Percentiles rank a stretch among this genome's conserved stretches.
Evolutionary conservation across 495 filamentous ascomycete species (phyloP).

Genomic region (Neurospora sp.): DNA sequence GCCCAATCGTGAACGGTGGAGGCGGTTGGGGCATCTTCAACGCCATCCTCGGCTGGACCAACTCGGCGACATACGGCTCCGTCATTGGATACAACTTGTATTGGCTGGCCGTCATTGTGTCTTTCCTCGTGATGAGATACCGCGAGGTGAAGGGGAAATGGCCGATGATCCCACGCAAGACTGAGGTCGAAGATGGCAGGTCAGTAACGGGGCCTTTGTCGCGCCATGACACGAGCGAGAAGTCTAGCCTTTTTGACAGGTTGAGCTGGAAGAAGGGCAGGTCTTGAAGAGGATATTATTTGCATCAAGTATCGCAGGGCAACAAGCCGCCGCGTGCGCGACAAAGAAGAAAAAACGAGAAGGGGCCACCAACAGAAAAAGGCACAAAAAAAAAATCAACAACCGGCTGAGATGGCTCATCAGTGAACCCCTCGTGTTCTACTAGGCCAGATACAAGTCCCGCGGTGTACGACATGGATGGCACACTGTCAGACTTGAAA

Average conservation of each 20-base stretch:
- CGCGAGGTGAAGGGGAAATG: constrained; percentile 57
- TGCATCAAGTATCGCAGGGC: not conserved
- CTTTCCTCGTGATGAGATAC: constrained; percentile 53
- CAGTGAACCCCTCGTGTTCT: not conserved
- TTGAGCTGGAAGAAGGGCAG: not conserved
- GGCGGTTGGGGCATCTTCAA: constrained; percentile 91
- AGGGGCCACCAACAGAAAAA: not conserved
- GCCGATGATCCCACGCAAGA: constrained; percentile 44
- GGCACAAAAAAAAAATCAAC: not conserved
- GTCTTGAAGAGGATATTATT: not conserved
- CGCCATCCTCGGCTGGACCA: constrained; percentile 73
- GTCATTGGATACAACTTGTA: constrained; percentile 87
- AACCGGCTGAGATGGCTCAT: not conserved
- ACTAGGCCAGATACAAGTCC: not conserved
- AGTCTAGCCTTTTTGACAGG: not conserved
- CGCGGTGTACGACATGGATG: not conserved
- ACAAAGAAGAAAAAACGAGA: not conserved
- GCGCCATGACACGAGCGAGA: not conserved
- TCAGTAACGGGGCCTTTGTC: not conserved
- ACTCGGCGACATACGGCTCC: constrained; percentile 75
- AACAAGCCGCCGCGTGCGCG: not conserved
- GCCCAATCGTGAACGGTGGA: constrained; percentile 57
- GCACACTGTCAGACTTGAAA: not conserved
- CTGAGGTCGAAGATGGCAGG: not conserved
- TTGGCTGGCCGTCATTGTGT: constrained; percentile 59